Evolutionary conservation across 495 filamentous ascomycete genomes (phyloP).

Genomic region (Tuber brumale): DNA sequence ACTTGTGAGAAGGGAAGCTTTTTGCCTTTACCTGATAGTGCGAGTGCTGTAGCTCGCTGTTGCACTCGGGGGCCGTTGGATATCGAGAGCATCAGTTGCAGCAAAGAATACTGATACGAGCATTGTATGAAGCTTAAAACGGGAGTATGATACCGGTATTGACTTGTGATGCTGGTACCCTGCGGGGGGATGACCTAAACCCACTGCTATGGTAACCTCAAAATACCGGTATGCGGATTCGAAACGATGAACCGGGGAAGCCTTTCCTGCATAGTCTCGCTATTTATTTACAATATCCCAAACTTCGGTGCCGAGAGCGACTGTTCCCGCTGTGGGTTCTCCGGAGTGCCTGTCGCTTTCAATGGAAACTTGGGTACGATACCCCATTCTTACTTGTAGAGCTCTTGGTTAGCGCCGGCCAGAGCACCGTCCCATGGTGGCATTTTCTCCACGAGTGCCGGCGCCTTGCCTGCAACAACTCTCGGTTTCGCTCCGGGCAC

Average conservation of each 20-base stretch:
- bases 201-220: background rate
- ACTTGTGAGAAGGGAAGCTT: background rate
- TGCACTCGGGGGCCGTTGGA: no score
- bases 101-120: background rate
- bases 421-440: background rate
- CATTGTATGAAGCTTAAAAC: background rate
- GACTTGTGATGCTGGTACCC: no score
- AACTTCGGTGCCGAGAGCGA: background rate
- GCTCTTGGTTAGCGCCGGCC: background rate
- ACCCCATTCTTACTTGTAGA: background rate
- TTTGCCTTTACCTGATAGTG: background rate
- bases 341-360: background rate
- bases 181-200: background rate
- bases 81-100: no score
- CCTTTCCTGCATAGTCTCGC: background rate
- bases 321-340: background rate
- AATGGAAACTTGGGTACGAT: background rate
- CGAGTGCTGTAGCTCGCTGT: no score
- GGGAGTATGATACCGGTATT: no score
- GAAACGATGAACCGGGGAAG: background rate
- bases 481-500: no score
- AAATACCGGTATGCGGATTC: background rate
- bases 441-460: background rate
- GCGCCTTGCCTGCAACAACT: no score
- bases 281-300: background rate